Percentiles rank a stretch among this genome's conserved stretches.
Conservation (phyloP, 2,329 filamentous ascomycete species). For the Alternaria tenuissima region DNA sequence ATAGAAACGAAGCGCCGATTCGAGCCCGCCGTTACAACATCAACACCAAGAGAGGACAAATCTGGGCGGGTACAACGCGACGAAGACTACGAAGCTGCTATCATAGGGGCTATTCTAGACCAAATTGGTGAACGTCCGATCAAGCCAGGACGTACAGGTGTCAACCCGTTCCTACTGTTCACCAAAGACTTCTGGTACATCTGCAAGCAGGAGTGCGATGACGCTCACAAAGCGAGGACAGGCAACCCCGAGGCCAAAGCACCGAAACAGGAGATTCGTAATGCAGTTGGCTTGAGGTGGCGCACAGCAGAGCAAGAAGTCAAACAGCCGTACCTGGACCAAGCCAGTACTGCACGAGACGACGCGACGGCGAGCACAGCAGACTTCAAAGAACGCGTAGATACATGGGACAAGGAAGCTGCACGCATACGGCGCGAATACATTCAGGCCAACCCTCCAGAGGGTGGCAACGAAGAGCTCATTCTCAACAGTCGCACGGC, state of each 20-base stretch:
- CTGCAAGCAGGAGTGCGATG: slow-evolving; percentile 71
- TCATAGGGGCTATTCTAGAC: slow-evolving; percentile 64
- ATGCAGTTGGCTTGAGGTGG: slow-evolving; percentile 91
- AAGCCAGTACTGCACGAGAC: slow-evolving; percentile 74
- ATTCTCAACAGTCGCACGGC: slow-evolving; percentile 48
- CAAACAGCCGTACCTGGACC: slow-evolving; percentile 79
- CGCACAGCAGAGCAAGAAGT: slow-evolving; percentile 74
- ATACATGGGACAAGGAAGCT: slow-evolving; percentile 76
- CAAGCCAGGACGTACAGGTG: slow-evolving; percentile 75
- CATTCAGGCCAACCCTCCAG: slow-evolving; percentile 47
- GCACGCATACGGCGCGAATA: slow-evolving; percentile 56
- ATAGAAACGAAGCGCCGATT: slow-evolving; percentile 36
- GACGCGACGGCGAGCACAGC: slow-evolving; percentile 66
- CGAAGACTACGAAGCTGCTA: slow-evolving; percentile 64
- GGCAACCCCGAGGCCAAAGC: slow-evolving; percentile 74
- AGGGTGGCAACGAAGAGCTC: slow-evolving; percentile 39
- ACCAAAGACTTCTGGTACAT: slow-evolving; percentile 76
- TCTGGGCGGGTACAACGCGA: slow-evolving; percentile 38
- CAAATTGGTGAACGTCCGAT: slow-evolving; percentile 78
- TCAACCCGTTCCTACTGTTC: slow-evolving; percentile 89
- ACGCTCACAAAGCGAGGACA: slow-evolving; percentile 69
- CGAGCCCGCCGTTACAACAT: slow-evolving; percentile 23
- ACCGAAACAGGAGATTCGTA: slow-evolving; percentile 76
- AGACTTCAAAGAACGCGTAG: slow-evolving; percentile 68
- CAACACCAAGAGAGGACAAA: slow-evolving; percentile 23